Conservation (phyloP, 192 early-diverging fungal genomes). For the Physocladia obscura region DNA sequence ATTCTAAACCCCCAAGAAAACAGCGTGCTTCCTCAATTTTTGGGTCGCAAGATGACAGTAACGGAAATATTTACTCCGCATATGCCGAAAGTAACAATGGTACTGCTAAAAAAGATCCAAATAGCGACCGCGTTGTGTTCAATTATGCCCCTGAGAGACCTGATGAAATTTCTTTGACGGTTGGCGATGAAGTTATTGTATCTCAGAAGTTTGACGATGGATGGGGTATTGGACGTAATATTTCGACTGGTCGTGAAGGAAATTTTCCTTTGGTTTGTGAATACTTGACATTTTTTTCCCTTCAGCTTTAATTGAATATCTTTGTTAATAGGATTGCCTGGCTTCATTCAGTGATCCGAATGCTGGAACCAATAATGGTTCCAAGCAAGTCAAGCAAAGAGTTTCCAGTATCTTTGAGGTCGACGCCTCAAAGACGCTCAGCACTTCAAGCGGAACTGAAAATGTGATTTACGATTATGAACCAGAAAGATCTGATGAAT, state of each 20-base stretch:
- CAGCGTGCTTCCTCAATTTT: constrained; percentile 10
- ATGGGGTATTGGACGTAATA: constrained; percentile 81
- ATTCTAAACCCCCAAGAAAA: background rate
- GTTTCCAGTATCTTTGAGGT: background rate
- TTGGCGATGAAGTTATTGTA: constrained; percentile 71
- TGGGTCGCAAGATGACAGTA: background rate
- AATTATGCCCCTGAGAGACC: constrained; percentile 42
- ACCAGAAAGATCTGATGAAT: constrained; percentile 5
- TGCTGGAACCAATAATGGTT: background rate
- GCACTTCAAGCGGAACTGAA: background rate
- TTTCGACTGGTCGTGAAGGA: constrained; percentile 66
- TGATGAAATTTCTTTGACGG: constrained; percentile 73
- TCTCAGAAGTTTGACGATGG: constrained; percentile 80
- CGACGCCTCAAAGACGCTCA: background rate
- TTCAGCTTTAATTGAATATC: background rate
- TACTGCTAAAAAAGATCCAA: background rate
- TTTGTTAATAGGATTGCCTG: constrained; percentile 5
- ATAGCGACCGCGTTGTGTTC: background rate
- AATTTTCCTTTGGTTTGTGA: constrained; percentile 81
- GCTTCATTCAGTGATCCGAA: background rate
- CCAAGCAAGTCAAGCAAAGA: background rate
- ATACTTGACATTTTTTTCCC: background rate
- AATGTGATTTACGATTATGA: constrained; percentile 14
- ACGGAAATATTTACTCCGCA: background rate
- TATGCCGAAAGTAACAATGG: background rate